phyloP scores from a whole-genome alignment of 2,329 filamentous ascomycete species.

The Blastomyces parvus region DNA sequence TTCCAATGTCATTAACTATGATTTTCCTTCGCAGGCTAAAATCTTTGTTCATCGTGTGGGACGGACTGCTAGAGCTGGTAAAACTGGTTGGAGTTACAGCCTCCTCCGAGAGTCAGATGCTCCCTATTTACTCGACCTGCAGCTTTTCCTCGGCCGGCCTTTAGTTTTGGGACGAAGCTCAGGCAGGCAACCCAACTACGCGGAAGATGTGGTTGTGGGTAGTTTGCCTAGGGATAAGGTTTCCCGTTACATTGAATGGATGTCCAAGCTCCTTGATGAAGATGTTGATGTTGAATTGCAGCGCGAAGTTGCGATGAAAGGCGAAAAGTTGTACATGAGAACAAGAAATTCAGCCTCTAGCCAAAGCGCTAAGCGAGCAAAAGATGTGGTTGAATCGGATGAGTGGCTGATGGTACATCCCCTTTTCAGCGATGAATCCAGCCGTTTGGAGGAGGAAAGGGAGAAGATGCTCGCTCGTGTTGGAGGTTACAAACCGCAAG shows the following conservation, averaged over 20 bases:
- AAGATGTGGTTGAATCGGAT: constrained; percentile 61
- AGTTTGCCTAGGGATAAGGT: constrained; percentile 62
- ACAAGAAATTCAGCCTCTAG: constrained; percentile 83
- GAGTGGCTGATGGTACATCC: constrained; percentile 67
- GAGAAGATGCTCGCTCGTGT: constrained; percentile 82
- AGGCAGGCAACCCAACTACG: constrained; percentile 56
- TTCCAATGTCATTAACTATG: constrained; percentile 97
- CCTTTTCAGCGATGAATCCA: constrained; percentile 61
- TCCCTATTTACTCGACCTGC: constrained; percentile 85
- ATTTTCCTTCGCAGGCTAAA: constrained; percentile 94
- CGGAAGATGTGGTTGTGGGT: constrained; percentile 76
- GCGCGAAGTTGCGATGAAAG: constrained; percentile 67
- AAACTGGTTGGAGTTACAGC: constrained; percentile 91
- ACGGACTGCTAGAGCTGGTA: constrained; percentile 86
- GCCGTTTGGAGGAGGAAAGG: constrained; percentile 58
- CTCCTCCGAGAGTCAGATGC: constrained; percentile 78
- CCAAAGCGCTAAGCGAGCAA: constrained; percentile 81
- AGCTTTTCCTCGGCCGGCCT: constrained; percentile 83
- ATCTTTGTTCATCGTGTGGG: constrained; percentile 95
- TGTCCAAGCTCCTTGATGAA: constrained; percentile 67
- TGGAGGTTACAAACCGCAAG: constrained; percentile 75
- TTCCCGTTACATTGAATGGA: constrained; percentile 70
- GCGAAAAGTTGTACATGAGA: constrained; percentile 83
- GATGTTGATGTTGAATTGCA: constrained; percentile 63
- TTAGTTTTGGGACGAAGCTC: constrained; percentile 63